Percentiles rank a stretch among this genome's conserved stretches.
These are phyloP conservation scores for Penicillium hordei DNA, from an alignment of 2,329 filamentous ascomycete species.

Conservation along the genomic window DNA sequence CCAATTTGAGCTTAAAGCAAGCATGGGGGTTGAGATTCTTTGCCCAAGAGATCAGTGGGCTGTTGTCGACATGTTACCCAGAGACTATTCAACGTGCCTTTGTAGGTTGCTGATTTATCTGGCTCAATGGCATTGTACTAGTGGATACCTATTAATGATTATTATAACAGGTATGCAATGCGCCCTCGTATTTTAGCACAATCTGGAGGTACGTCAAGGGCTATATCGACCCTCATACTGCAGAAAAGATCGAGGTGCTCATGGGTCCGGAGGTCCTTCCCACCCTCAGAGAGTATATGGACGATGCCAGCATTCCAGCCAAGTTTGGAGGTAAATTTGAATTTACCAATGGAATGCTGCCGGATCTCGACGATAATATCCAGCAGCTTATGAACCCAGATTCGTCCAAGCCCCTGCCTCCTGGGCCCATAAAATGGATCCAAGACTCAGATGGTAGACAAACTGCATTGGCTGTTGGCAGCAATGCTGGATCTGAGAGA, in stretches of 20 bases:
- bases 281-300: conserved; percentile 16
- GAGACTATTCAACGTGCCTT: too few relatives aligned
- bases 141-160: too few relatives aligned
- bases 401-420: conserved; percentile 3
- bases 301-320: conserved; percentile 22
- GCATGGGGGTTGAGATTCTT: too few relatives aligned
- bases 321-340: conserved; percentile 21
- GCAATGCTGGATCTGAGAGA: conserved; percentile 8
- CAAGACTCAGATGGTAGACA: conserved; percentile 11
- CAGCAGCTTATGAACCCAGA: conserved; percentile 8
- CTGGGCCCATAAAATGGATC: conserved; percentile 24
- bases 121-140: too few relatives aligned
- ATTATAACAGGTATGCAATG: too few relatives aligned
- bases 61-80: too few relatives aligned
- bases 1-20: too few relatives aligned
- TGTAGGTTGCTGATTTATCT: too few relatives aligned
- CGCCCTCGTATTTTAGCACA: too few relatives aligned
- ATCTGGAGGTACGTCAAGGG: too few relatives aligned
- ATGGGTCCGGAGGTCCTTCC: conserved; percentile 15
- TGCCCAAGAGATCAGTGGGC: too few relatives aligned
- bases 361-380: conserved; percentile 17
- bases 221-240: conserved; percentile 8
- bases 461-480: conserved; percentile 23
- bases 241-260: conserved; percentile 26
- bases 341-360: conserved; percentile 24